Evolutionary conservation across 257 asterid species (phyloP).

Genomic region (Solanum clarkiae): DNA sequence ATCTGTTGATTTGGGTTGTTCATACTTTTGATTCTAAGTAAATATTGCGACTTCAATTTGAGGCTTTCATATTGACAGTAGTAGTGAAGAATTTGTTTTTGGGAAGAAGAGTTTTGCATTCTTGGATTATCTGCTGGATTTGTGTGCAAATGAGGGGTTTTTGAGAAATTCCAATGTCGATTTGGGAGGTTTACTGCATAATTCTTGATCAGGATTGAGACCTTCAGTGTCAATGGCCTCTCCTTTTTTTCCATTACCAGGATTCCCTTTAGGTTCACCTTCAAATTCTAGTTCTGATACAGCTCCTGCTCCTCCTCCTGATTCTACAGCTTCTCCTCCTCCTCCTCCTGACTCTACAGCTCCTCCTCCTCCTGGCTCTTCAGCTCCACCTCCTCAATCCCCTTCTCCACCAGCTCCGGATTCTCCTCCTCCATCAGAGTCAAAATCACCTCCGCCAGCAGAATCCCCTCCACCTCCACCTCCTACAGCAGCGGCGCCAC

Average conservation of each 20-base stretch:
- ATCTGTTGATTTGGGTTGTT: background rate
- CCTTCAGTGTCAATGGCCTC: constrained; percentile 6
- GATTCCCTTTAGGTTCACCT: constrained; percentile 10
- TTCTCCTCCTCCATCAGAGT: constrained; percentile 18
- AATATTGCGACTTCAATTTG: background rate
- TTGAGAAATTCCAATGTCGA: background rate
- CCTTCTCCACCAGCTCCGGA: constrained; percentile 19
- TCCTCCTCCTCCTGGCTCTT: constrained; percentile 7
- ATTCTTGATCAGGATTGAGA: background rate
- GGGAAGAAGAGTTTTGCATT: background rate
- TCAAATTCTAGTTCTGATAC: constrained; percentile 7
- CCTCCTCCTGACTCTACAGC: constrained; percentile 13
- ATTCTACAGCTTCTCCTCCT: constrained; percentile 29
- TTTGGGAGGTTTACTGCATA: background rate
- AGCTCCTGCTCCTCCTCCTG: constrained; percentile 12
- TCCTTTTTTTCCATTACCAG: constrained; percentile 17
- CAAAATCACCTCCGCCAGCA: constrained; percentile 9
- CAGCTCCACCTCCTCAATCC: constrained; percentile 26
- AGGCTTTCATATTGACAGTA: background rate
- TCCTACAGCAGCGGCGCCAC: background rate
- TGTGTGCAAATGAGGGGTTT: background rate
- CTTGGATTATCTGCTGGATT: background rate
- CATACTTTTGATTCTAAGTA: background rate
- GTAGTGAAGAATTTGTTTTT: background rate
- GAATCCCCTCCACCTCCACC: constrained; percentile 20